Evolutionary conservation across 176 grass and related monocot genomes (phyloP).

Genomic region (Cocos nucifera): DNA sequence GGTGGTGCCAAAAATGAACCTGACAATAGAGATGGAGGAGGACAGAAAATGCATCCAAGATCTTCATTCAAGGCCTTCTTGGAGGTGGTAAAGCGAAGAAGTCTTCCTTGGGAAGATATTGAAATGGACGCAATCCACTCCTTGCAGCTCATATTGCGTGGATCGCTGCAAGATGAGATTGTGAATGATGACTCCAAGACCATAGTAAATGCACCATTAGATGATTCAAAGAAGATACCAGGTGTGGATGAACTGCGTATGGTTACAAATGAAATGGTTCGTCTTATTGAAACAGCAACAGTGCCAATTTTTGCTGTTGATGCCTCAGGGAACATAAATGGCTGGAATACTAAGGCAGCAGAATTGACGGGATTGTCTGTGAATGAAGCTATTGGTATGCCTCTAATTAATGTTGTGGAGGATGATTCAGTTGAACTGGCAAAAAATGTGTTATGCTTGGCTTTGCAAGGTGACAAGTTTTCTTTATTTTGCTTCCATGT

Average conservation of each 20-base stretch:
- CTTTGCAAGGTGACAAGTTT: conserved; percentile 51
- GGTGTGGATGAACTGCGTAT: conserved; percentile 65
- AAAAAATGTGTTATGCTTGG: conserved; percentile 49
- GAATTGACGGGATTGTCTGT: conserved; percentile 76
- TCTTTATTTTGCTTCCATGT: background rate
- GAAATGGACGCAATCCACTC: conserved; percentile 99
- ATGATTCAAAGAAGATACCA: conserved; percentile 67
- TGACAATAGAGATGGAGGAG: conserved; percentile 41
- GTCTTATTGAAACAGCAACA: conserved; percentile 85
- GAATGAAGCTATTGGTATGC: conserved; percentile 68
- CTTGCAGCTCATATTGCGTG: conserved; percentile 82
- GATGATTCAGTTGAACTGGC: conserved; percentile 76
- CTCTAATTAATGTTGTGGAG: conserved; percentile 57
- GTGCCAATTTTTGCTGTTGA: conserved; percentile 88
- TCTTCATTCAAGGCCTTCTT: conserved; percentile 95
- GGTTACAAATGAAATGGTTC: conserved; percentile 87
- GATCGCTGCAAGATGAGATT: conserved; percentile 53
- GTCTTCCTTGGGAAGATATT: conserved; percentile 95
- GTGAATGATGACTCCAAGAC: conserved; percentile 39
- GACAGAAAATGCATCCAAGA: conserved; percentile 72
- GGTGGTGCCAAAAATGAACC: conserved; percentile 83
- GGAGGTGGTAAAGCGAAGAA: conserved; percentile 91
- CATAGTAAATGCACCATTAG: conserved; percentile 55
- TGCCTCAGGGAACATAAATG: conserved; percentile 60
- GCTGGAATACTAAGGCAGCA: conserved; percentile 78